Percentiles rank a stretch among this genome's conserved stretches.
phyloP scores from a whole-genome alignment of 1,284 basidiomycete genomes.

The Chalciporus piperatoides region DNA sequence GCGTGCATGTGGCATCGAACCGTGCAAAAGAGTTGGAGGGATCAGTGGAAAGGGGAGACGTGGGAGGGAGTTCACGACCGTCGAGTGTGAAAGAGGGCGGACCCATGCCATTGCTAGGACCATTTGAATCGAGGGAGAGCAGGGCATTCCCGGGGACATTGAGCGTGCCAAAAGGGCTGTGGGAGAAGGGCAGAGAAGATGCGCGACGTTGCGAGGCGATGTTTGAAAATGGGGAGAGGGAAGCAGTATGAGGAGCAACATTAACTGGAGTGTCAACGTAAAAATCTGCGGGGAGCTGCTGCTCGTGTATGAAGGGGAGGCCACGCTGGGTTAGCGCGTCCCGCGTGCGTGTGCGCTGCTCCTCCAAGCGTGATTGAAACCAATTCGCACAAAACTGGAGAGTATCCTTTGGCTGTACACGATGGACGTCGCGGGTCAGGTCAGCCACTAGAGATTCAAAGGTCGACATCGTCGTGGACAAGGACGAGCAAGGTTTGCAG shows the following conservation, averaged over 20 bases:
- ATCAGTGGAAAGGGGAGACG: constrained; percentile 50
- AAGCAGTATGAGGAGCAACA: constrained; percentile 31
- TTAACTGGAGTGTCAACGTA: constrained; percentile 55
- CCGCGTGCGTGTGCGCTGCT: constrained; percentile 71
- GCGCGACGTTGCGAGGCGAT: constrained; percentile 46
- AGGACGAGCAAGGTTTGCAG: constrained; percentile 2
- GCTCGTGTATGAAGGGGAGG: constrained; percentile 44
- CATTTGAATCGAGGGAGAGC: constrained; percentile 44
- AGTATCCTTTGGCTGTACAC: constrained; percentile 83
- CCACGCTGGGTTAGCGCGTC: constrained; percentile 57
- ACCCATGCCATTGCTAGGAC: constrained; percentile 23
- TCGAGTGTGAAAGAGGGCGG: constrained; percentile 58
- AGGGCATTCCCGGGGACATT: constrained; percentile 76
- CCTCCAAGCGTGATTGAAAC: constrained; percentile 86
- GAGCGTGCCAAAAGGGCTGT: constrained; percentile 70
- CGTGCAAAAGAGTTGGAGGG: constrained; percentile 46
- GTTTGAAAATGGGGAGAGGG: constrained; percentile 49
- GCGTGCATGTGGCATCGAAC: constrained; percentile 48
- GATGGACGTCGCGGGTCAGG: constrained; percentile 80
- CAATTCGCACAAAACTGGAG: constrained; percentile 95
- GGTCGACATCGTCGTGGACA: constrained; percentile 48
- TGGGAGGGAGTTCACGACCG: constrained; percentile 56
- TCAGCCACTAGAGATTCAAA: constrained; percentile 81
- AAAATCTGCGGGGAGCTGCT: constrained; percentile 53
- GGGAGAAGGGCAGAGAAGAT: constrained; percentile 49